These are phyloP conservation scores for Penicillium sp. DNA, from an alignment of 2,329 filamentous ascomycete genomes.

Conservation along the genomic window DNA sequence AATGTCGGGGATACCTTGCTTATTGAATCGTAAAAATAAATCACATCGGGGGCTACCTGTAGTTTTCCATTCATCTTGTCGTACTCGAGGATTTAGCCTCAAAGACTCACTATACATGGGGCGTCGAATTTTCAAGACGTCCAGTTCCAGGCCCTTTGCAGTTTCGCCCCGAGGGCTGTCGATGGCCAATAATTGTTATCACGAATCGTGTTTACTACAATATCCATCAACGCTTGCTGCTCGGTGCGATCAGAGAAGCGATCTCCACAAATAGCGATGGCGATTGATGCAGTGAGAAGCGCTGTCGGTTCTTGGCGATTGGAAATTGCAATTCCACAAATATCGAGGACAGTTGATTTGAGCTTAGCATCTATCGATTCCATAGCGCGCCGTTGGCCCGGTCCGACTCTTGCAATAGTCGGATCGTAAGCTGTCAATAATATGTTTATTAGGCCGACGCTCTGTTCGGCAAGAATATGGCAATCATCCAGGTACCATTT, in stretches of 20 bases:
- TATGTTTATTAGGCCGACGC: slow-evolving; percentile 29
- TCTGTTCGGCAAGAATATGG: slow-evolving; percentile 28
- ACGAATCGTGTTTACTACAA: slow-evolving; percentile 11
- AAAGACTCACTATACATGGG: no score
- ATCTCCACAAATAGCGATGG: slow-evolving; percentile 17
- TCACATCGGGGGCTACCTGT: no score
- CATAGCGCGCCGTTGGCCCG: slow-evolving; percentile 15
- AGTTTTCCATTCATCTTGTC: no score
- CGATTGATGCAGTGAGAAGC: slow-evolving; percentile 18
- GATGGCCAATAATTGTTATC: slow-evolving; percentile 14
- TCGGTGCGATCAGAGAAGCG: slow-evolving; percentile 11
- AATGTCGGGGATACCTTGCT: no score
- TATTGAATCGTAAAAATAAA: no score
- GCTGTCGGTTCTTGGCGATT: slow-evolving; percentile 23
- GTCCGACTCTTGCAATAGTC: slow-evolving; percentile 27
- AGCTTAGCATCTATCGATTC: slow-evolving; percentile 13
- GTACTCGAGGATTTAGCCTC: no score
- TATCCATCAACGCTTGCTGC: slow-evolving; percentile 14
- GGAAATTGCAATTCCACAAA: slow-evolving; percentile 25
- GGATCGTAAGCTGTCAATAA: slow-evolving; percentile 33
- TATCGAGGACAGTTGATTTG: slow-evolving; percentile 18
- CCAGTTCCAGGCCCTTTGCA: slow-evolving; percentile 10
- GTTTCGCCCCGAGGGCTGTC: slow-evolving; percentile 9
- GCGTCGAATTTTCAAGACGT: neutral
- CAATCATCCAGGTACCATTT: slow-evolving; percentile 32